Percentiles rank a stretch among this genome's conserved stretches.
These are phyloP conservation scores for Kluyveromyces siamensis DNA, from an alignment of 805 yeast species.

Conservation along the genomic window DNA sequence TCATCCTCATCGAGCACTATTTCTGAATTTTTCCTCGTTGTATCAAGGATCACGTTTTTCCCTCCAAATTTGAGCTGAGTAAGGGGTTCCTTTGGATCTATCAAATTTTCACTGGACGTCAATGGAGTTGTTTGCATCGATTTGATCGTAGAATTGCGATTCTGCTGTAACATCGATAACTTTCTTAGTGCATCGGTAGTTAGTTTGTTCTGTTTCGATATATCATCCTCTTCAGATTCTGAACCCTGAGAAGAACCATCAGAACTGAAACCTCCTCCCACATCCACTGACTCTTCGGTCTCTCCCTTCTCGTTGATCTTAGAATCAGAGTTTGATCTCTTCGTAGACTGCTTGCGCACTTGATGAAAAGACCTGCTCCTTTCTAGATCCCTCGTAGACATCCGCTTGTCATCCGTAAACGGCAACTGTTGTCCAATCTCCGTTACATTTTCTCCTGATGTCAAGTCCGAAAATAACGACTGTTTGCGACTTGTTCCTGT, in stretches of 20 bases:
- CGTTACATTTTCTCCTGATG: slow-evolving; percentile 15
- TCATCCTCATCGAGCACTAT: slow-evolving; percentile 1
- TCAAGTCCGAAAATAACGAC: slow-evolving; percentile 8
- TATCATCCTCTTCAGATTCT: slow-evolving; percentile 21
- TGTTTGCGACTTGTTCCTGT: slow-evolving; percentile 15
- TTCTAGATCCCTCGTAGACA: neutral
- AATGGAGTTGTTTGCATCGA: slow-evolving; percentile 2
- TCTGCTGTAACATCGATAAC: slow-evolving; percentile 23
- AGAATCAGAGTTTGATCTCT: neutral
- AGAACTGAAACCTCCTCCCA: slow-evolving; percentile 4
- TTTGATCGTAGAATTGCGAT: neutral
- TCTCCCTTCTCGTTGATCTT: neutral
- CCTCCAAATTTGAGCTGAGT: slow-evolving; percentile 22
- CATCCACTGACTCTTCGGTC: neutral
- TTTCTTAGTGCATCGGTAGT: slow-evolving; percentile 34
- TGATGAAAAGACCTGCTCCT: neutral
- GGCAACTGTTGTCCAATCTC: slow-evolving; percentile 27
- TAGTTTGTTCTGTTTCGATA: slow-evolving; percentile 25
- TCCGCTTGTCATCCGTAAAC: slow-evolving; percentile 25
- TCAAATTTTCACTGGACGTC: slow-evolving; percentile 4
- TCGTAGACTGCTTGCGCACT: neutral
- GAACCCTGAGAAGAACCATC: slow-evolving; percentile 10
- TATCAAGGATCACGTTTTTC: slow-evolving; percentile 23
- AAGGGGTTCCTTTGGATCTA: slow-evolving; percentile 10
- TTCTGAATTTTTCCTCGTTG: slow-evolving; percentile 12